These are phyloP conservation scores for Coriolopsis trogii DNA, from an alignment of 1,284 basidiomycete species.

Conservation along the genomic window DNA sequence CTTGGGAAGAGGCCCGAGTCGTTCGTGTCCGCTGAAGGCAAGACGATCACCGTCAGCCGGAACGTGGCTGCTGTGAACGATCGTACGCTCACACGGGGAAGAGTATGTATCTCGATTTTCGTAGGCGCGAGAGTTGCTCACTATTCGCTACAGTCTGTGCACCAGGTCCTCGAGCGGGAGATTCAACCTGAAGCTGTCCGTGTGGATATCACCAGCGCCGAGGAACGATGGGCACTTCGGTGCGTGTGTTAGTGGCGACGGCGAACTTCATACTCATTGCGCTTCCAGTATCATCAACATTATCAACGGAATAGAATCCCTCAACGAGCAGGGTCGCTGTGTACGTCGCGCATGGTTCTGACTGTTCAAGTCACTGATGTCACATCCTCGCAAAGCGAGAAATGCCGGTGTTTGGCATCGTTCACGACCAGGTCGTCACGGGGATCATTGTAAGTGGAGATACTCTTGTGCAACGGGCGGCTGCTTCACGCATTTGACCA, in stretches of 20 bases:
- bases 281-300: conserved; percentile 61
- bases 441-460: conserved; percentile 63
- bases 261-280: not conserved
- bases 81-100: conserved; percentile 57
- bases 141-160: conserved; percentile 56
- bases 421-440: conserved; percentile 56
- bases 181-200: conserved; percentile 62
- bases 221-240: conserved; percentile 78
- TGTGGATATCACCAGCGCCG: conserved; percentile 51
- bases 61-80: conserved; percentile 64
- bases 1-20: conserved; percentile 57
- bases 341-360: conserved; percentile 33
- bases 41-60: conserved; percentile 64
- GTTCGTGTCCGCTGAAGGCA: conserved; percentile 67
- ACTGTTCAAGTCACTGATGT: not conserved
- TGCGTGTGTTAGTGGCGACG: conserved; percentile 32
- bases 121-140: not conserved
- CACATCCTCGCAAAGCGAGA: conserved; percentile 55
- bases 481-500: conserved; percentile 27
- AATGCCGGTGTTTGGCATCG: conserved; percentile 71
- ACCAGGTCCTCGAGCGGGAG: conserved; percentile 80
- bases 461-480: not conserved
- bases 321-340: conserved; percentile 50
- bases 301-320: conserved; percentile 54
- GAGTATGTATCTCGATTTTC: conserved; percentile 44